Evolutionary conservation across 176 grass and related monocot species (phyloP).

Genomic region (Secale cereale): DNA sequence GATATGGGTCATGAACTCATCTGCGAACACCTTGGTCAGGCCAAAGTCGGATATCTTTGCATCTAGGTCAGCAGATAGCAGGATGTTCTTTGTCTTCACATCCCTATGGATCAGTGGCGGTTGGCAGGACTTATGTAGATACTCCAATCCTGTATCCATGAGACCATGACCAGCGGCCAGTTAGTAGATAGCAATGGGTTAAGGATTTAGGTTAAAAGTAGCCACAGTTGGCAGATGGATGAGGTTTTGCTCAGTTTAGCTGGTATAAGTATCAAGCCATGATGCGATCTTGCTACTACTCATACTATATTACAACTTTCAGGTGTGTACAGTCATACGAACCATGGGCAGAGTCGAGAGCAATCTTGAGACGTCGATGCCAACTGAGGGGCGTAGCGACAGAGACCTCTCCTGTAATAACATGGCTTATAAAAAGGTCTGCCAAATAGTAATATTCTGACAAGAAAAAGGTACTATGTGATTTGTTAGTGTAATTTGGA

Average conservation of each 20-base stretch:
- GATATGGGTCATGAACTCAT: constrained; percentile 27
- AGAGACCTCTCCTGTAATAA: constrained; percentile 14
- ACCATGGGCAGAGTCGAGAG: constrained; percentile 51
- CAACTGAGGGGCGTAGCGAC: constrained; percentile 33
- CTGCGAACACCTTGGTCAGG: constrained; percentile 28
- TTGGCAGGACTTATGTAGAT: constrained; percentile 49
- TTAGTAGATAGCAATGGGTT: not conserved
- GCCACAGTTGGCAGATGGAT: not conserved
- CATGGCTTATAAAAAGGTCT: not conserved
- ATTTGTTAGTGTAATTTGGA: not conserved
- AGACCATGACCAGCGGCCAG: not conserved
- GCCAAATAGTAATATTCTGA: not conserved
- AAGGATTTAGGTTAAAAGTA: not conserved
- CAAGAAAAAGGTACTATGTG: not conserved
- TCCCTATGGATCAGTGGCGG: constrained; percentile 54
- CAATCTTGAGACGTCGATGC: constrained; percentile 53
- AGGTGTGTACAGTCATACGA: not conserved
- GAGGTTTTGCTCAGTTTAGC: not conserved
- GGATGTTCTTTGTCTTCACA: constrained; percentile 53
- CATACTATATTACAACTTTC: not conserved
- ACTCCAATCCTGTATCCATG: constrained; percentile 43
- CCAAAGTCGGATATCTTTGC: constrained; percentile 59
- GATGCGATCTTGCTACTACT: not conserved
- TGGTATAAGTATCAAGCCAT: not conserved
- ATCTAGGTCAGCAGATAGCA: constrained; percentile 20